Evolutionary conservation across 257 asterid genomes (phyloP).

Genomic region (Solanum bulbocastanum): DNA sequence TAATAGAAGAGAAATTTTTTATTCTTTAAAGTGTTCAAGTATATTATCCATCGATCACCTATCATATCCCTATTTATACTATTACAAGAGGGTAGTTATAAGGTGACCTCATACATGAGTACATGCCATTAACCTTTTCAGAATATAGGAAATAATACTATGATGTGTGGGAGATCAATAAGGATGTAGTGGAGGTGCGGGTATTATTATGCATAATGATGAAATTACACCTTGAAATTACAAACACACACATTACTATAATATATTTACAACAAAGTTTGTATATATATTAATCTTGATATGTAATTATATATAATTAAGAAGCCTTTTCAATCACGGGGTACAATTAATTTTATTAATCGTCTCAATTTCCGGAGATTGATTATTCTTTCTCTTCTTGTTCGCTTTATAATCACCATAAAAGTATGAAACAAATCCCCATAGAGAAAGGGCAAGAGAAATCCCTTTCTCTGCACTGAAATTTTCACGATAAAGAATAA

Average conservation of each 20-base stretch:
- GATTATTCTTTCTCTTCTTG: background rate
- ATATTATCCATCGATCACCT: background rate
- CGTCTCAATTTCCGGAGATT: background rate
- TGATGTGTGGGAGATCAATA: background rate
- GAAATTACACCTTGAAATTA: too few relatives aligned
- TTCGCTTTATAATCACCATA: constrained; percentile 10
- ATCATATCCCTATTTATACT: background rate
- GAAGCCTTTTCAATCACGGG: background rate
- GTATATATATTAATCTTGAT: background rate
- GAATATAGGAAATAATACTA: too few relatives aligned
- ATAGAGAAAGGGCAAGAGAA: constrained; percentile 17
- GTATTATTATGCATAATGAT: too few relatives aligned
- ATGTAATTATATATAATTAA: background rate
- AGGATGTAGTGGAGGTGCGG: background rate
- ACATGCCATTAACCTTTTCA: background rate
- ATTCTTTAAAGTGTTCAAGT: background rate
- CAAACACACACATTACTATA: too few relatives aligned
- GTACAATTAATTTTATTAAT: background rate
- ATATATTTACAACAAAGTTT: too few relatives aligned
- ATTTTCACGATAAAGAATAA: constrained; percentile 6
- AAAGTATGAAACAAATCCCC: constrained; percentile 22
- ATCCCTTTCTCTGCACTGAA: constrained; percentile 15
- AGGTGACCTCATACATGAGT: background rate
- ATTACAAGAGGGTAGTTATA: too few relatives aligned
- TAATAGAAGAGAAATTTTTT: background rate